Evolutionary conservation across 306 rosid genomes (phyloP).

Genomic region (Lablab purpureus): DNA sequence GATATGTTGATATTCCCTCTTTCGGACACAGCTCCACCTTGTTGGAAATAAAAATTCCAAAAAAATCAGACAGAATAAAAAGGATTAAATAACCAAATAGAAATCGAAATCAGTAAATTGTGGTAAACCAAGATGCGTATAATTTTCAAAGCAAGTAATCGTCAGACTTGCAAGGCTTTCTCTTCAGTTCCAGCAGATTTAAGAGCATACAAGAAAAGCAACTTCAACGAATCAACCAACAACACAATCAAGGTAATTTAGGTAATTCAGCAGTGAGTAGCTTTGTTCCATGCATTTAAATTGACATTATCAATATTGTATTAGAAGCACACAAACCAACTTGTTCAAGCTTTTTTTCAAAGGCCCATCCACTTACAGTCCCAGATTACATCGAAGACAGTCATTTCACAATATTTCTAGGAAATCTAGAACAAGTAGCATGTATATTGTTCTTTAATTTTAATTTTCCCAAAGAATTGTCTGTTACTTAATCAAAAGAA

Average conservation of each 20-base stretch:
- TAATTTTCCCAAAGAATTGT: not conserved
- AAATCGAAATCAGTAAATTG: not conserved
- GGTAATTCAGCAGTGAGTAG: not conserved
- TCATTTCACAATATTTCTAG: not conserved
- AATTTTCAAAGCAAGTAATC: not conserved
- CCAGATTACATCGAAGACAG: not conserved
- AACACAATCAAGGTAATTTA: not conserved
- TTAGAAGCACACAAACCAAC: not conserved
- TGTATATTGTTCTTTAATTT: not conserved
- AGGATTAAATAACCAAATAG: not conserved
- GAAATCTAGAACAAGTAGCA: slow-evolving; percentile 29
- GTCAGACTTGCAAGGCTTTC: not conserved
- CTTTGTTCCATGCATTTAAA: slow-evolving; percentile 2
- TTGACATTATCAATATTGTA: not conserved
- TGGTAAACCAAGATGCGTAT: not conserved
- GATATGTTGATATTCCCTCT: slow-evolving; percentile 10
- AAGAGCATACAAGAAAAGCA: slow-evolving; percentile 4
- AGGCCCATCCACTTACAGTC: not conserved
- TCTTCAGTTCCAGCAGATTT: slow-evolving; percentile 18
- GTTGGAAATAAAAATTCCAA: slow-evolving; percentile 35
- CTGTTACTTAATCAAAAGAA: slow-evolving; percentile 12
- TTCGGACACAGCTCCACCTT: slow-evolving; percentile 24
- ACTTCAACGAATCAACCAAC: not conserved
- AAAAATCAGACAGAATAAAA: not conserved
- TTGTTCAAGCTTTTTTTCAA: not conserved